Percentiles rank a stretch among this genome's conserved stretches.
Evolutionary conservation across 2,329 filamentous ascomycete genomes (phyloP).

Genomic region (Colletotrichum godetiae): DNA sequence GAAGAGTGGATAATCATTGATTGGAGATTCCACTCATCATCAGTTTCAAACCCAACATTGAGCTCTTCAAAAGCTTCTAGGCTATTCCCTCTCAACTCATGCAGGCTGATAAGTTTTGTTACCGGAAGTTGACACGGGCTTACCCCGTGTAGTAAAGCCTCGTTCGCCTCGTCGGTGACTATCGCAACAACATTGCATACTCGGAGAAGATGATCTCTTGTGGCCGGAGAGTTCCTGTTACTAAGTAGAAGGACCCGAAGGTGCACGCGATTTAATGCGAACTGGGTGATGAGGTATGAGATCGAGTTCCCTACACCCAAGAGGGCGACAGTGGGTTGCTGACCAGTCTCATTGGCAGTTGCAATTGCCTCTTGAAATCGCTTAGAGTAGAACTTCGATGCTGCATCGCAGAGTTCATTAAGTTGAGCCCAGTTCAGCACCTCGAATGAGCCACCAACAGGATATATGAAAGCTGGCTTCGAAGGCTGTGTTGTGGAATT

Average conservation of each 20-base stretch:
- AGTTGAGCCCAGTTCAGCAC: conserved; percentile 3
- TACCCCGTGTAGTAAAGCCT: background rate
- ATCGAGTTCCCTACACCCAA: conserved; percentile 13
- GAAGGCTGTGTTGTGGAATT: conserved; percentile 9
- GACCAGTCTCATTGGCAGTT: background rate
- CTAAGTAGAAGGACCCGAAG: conserved; percentile 11
- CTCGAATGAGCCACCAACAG: background rate
- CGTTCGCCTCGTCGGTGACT: conserved; percentile 12
- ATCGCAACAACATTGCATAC: conserved; percentile 6
- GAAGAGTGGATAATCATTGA: conserved; percentile 31
- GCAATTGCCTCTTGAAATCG: background rate
- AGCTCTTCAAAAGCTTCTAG: no score
- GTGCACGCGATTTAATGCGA: conserved; percentile 13
- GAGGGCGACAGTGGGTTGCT: conserved; percentile 21
- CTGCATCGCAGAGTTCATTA: background rate
- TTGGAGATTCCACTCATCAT: conserved; percentile 26
- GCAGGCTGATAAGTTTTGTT: background rate
- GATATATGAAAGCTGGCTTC: conserved; percentile 16
- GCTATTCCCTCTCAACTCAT: background rate
- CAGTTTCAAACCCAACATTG: background rate
- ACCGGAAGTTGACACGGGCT: background rate
- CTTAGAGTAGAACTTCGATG: background rate
- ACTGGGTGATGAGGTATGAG: conserved; percentile 18
- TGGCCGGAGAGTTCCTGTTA: conserved; percentile 22
- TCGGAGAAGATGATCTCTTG: conserved; percentile 6